Evolutionary conservation across 73 alveolate genomes (phyloP), one percentile per base, ranked within the genome.

Genomic region (Breviolum minutum): DNA sequence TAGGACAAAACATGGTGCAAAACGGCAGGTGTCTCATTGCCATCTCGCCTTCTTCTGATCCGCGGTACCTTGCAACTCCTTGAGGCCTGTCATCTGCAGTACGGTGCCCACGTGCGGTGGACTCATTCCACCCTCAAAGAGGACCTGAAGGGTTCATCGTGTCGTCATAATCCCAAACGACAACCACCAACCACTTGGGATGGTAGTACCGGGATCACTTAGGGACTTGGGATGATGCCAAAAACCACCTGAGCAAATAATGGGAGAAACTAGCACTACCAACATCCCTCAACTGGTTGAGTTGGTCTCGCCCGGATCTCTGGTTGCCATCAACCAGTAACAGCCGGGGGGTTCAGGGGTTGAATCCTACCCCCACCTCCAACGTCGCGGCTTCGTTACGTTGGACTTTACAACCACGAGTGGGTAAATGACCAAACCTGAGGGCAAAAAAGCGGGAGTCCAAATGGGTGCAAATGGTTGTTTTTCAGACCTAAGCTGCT

Each of bases 101-200:
- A 94, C 99, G 32, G 99, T 94, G 99, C 99, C 99, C 74, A 94
- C 92, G 14, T 94, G 99, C 32, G 99, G 99, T 22, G 99, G 99
- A 26, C 94, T 81, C 54, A 14, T 71, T 8, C 99, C 99, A 40
- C 99, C 99, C 29, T 94, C 99, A 74, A 94, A 94, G 20, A 30
- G 8, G 63, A 94, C 98, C 98, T 92, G 98, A 24, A n/a, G 60
- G 11, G 8, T n/a, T n/a, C n/a, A n/a, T n/a, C n/a, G n/a, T n/a
- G n/a, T n/a, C n/a, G n/a, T n/a, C n/a, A n/a, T n/a, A n/a, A n/a
- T n/a, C n/a, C n/a, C n/a, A n/a, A n/a, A n/a, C n/a, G n/a, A n/a
- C n/a, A n/a, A n/a, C n/a, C n/a, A n/a, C n/a, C n/a, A n/a, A n/a
- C n/a, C n/a, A n/a, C n/a, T n/a, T n/a, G n/a, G n/a, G n/a, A n/a